Percentiles rank a stretch among this genome's conserved stretches.
Evolutionary conservation across 1,284 basidiomycete genomes (phyloP).

Genomic region (Paramarasmius palmivorus): DNA sequence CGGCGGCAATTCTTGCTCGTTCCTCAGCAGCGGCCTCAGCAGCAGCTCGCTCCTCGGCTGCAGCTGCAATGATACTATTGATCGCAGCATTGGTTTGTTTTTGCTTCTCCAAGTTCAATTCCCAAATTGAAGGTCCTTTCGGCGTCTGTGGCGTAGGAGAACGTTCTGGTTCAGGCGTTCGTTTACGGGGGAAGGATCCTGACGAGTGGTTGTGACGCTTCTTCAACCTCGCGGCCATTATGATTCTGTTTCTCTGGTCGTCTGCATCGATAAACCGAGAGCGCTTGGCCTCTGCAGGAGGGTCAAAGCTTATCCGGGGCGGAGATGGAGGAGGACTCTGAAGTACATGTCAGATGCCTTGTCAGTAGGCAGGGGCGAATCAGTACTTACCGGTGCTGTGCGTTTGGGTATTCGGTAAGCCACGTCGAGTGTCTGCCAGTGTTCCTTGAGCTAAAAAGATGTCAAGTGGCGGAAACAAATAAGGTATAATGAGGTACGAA

Average conservation of each 20-base stretch:
- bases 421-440: conserved; percentile 76
- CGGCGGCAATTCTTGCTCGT: conserved; percentile 30
- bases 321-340: no score
- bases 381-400: background rate
- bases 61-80: conserved; percentile 49
- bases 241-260: background rate
- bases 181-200: background rate
- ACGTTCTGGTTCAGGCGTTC: background rate
- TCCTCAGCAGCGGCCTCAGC: conserved; percentile 29
- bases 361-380: no score
- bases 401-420: conserved; percentile 87
- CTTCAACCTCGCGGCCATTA: background rate
- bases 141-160: background rate
- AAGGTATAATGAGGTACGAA: conserved; percentile 26
- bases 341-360: no score
- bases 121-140: no score
- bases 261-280: conserved; percentile 2
- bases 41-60: conserved; percentile 17
- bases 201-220: background rate
- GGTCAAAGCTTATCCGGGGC: no score
- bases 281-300: background rate
- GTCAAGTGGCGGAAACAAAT: background rate
- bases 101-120: conserved; percentile 6
- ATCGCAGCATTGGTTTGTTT: conserved; percentile 17
- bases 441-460: conserved; percentile 56